Evolutionary conservation across 768 basidiomycete species (phyloP).

Genomic region (Podaxis sp.): DNA sequence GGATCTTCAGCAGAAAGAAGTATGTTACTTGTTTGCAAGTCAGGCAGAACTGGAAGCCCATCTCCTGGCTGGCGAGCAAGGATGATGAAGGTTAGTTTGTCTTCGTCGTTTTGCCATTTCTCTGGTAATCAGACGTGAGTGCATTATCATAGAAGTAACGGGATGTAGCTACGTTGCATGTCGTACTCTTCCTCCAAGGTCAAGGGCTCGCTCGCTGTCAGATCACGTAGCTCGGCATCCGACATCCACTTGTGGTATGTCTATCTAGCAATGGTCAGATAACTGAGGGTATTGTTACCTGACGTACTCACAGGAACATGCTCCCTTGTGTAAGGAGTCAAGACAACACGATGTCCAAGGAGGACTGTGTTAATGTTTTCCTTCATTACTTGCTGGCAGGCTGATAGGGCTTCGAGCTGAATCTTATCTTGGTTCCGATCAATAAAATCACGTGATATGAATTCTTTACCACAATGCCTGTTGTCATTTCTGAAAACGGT

Average conservation of each 20-base stretch:
- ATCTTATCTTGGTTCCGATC: too few relatives aligned
- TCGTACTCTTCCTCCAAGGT: slow-evolving; percentile 78
- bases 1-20: slow-evolving; percentile 29
- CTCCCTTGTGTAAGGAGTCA: slow-evolving; percentile 76
- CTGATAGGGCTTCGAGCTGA: too few relatives aligned
- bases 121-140: slow-evolving; percentile 35
- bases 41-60: slow-evolving; percentile 6
- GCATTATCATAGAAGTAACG: not conserved
- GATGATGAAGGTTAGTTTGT: slow-evolving; percentile 92
- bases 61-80: slow-evolving; percentile 42
- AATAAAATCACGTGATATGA: too few relatives aligned
- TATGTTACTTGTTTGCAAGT: not conserved
- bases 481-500: too few relatives aligned
- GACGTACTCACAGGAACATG: slow-evolving; percentile 41
- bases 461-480: too few relatives aligned
- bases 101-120: slow-evolving; percentile 84
- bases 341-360: slow-evolving; percentile 61
- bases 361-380: slow-evolving; percentile 57
- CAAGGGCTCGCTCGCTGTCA: slow-evolving; percentile 86
- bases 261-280: slow-evolving; percentile 32
- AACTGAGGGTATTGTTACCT: not conserved
- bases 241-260: slow-evolving; percentile 92
- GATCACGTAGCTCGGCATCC: slow-evolving; percentile 61
- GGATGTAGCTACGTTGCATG: slow-evolving; percentile 69
- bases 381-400: not conserved